These are phyloP conservation scores for Tephrocybe sp. DNA, from an alignment of 768 basidiomycete species.

Conservation along the genomic window DNA sequence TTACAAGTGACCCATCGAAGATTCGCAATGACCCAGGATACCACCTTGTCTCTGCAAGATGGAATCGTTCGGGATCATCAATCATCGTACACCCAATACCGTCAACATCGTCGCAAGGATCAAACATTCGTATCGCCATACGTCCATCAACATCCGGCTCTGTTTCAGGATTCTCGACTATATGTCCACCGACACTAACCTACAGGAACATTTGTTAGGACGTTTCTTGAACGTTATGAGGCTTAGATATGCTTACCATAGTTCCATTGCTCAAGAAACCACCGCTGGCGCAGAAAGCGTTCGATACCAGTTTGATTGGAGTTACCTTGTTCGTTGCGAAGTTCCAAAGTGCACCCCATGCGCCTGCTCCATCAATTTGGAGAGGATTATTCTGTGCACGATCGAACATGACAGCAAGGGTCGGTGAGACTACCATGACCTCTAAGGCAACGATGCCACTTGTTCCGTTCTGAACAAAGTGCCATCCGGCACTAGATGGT, in stretches of 20 bases:
- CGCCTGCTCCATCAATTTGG: too few relatives aligned
- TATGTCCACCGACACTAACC: constrained; percentile 30
- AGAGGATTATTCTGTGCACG: too few relatives aligned
- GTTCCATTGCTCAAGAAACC: constrained; percentile 41
- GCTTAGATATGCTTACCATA: constrained; percentile 3
- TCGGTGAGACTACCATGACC: too few relatives aligned
- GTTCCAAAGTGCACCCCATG: too few relatives aligned
- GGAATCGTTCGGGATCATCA: constrained; percentile 32
- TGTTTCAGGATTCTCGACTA: constrained; percentile 25
- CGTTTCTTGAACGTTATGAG: background rate
- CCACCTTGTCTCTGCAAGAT: too few relatives aligned
- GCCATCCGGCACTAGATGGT: too few relatives aligned
- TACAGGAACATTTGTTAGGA: constrained; percentile 12
- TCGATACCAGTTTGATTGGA: too few relatives aligned
- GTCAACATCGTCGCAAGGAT: constrained; percentile 33
- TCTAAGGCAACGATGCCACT: too few relatives aligned
- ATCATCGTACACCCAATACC: constrained; percentile 30
- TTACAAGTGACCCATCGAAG: constrained; percentile 33
- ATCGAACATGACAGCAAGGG: too few relatives aligned
- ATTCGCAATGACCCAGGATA: too few relatives aligned
- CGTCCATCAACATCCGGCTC: constrained; percentile 26
- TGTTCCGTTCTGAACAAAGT: too few relatives aligned
- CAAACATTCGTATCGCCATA: constrained; percentile 35
- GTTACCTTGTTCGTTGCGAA: too few relatives aligned
- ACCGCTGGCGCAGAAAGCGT: constrained; percentile 44